A percentile compares a stretch with the other conserved stretches of the same genome.
phyloP scores from a whole-genome alignment of 441 rosid species.

The Rhodomyrtus psidioides region DNA sequence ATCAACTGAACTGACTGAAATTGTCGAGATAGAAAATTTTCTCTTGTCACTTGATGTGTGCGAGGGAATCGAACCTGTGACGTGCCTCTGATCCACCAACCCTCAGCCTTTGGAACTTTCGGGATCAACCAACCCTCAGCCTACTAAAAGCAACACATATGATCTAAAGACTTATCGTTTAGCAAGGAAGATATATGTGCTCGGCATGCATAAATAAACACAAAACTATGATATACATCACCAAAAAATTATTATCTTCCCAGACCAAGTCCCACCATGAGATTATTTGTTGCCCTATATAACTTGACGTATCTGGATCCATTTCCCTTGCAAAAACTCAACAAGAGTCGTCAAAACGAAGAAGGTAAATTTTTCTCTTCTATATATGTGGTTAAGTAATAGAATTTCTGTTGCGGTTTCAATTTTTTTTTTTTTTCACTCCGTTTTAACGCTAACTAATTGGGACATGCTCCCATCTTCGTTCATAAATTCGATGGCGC shows the following conservation, averaged over 20 bases:
- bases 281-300: not conserved
- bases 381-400: not conserved
- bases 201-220: not conserved
- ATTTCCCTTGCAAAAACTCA: not conserved
- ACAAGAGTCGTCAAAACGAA: not conserved
- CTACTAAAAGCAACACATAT: not conserved
- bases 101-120: not conserved
- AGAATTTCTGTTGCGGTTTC: not conserved
- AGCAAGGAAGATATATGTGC: not conserved
- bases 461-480: not conserved
- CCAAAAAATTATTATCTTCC: not conserved
- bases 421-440: not conserved
- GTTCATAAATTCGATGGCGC: not conserved
- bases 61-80: not conserved
- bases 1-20: too few relatives aligned
- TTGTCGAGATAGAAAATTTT: too few relatives aligned
- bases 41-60: not conserved
- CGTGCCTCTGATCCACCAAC: not conserved
- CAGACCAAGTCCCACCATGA: not conserved
- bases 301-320: not conserved
- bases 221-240: not conserved
- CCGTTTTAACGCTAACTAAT: not conserved
- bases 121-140: not conserved
- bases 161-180: not conserved
- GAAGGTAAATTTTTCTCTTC: not conserved